Percentiles rank a stretch among this genome's conserved stretches.
phyloP scores from a whole-genome alignment of 1,284 basidiomycete species.

The Apiotrichum gracile region DNA sequence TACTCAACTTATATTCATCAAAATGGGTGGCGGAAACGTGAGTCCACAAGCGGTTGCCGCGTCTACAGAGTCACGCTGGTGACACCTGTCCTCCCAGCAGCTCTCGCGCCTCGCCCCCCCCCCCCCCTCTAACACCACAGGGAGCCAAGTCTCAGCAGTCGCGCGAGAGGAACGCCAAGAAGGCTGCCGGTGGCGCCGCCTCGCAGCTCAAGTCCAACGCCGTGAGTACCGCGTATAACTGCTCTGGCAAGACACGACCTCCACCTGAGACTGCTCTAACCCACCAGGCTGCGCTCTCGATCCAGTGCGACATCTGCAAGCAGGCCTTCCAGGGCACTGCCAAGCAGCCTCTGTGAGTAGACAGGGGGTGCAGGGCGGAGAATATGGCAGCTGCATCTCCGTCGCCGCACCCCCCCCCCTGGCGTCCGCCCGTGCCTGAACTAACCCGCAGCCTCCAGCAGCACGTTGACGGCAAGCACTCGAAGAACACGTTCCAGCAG shows the following conservation, averaged over 20 bases:
- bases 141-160: slow-evolving; percentile 43
- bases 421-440: too few species aligned
- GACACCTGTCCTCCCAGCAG: too few species aligned
- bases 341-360: slow-evolving; percentile 45
- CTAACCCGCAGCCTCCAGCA: slow-evolving; percentile 28
- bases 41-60: too few species aligned
- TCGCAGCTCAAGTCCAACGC: slow-evolving; percentile 45
- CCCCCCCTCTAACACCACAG: slow-evolving; percentile 20
- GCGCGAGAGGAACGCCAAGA: slow-evolving; percentile 34
- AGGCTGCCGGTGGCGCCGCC: slow-evolving; percentile 25
- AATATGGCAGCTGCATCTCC: too few species aligned
- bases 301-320: slow-evolving; percentile 50
- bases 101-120: not conserved
- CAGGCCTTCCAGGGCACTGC: slow-evolving; percentile 51
- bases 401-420: too few species aligned
- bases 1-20: slow-evolving; percentile 1
- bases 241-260: too few species aligned
- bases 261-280: not conserved
- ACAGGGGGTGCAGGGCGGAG: too few species aligned
- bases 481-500: slow-evolving; percentile 24
- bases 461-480: slow-evolving; percentile 38
- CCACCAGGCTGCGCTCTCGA: slow-evolving; percentile 45
- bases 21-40: slow-evolving; percentile 42
- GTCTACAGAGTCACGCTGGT: not conserved
- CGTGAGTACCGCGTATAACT: slow-evolving; percentile 23